A percentile compares a stretch with the other conserved stretches of the same genome.
phyloP scores from a whole-genome alignment of 495 filamentous ascomycete species.

The Astrothelium macrocarpum region DNA sequence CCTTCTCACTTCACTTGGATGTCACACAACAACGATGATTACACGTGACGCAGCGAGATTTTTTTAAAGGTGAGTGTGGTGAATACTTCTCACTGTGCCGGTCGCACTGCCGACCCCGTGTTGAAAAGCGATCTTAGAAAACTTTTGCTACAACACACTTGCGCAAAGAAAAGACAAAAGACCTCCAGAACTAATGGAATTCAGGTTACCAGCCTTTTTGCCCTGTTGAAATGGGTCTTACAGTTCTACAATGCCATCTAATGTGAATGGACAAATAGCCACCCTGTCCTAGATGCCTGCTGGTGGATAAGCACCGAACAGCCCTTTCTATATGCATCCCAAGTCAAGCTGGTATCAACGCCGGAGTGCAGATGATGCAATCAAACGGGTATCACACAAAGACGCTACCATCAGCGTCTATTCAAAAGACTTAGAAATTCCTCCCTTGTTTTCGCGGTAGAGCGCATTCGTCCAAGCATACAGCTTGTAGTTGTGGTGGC shows the following conservation, averaged over 20 bases:
- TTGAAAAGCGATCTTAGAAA: background rate
- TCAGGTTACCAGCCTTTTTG: background rate
- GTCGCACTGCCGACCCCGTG: background rate
- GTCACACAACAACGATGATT: background rate
- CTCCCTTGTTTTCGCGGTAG: constrained; percentile 83
- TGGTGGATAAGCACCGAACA: constrained; percentile 8
- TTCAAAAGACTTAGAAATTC: constrained; percentile 84
- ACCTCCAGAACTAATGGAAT: background rate
- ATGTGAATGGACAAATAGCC: constrained; percentile 12
- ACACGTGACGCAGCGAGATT: background rate
- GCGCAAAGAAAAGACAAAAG: background rate
- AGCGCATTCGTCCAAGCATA: constrained; percentile 88
- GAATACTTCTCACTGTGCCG: background rate
- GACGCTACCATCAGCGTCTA: constrained; percentile 28
- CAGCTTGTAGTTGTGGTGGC: constrained; percentile 89
- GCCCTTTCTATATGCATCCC: constrained; percentile 2
- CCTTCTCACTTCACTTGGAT: background rate
- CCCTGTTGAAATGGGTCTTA: background rate
- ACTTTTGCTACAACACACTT: background rate
- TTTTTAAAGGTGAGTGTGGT: background rate
- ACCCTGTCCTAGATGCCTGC: background rate
- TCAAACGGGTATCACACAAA: background rate
- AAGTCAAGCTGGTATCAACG: background rate
- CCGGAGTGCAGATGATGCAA: background rate
- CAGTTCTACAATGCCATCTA: background rate